phyloP scores from a whole-genome alignment of 1,284 basidiomycete species.

The Puccinia brachypodii region DNA sequence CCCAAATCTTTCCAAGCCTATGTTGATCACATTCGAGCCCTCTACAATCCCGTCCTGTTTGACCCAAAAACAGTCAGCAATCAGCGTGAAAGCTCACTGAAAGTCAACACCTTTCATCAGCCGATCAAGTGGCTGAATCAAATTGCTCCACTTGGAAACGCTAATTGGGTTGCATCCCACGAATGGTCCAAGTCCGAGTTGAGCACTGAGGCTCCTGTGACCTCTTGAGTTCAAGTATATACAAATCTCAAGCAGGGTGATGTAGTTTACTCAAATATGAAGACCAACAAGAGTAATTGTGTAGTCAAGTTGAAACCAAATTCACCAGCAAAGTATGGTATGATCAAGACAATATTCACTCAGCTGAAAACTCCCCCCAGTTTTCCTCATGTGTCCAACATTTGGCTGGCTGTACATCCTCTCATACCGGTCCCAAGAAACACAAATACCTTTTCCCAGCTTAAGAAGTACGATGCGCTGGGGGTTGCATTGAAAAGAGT shows the following conservation, averaged over 20 bases:
- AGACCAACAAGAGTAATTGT: neutral
- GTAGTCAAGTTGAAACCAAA: neutral
- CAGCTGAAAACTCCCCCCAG: neutral
- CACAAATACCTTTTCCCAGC: neutral
- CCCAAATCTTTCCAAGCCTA: neutral
- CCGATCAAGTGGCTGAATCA: neutral
- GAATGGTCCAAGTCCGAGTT: neutral
- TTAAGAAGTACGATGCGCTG: neutral
- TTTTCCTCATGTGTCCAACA: neutral
- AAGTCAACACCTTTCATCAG: neutral
- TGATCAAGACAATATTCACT: neutral
- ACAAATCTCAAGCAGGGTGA: neutral
- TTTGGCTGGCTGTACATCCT: neutral
- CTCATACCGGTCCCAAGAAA: neutral
- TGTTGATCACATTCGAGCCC: neutral
- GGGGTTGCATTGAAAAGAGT: neutral
- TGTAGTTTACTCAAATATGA: neutral
- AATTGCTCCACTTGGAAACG: neutral
- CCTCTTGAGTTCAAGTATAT: neutral
- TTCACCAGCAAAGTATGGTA: neutral
- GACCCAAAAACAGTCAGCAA: neutral
- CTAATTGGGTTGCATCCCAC: neutral
- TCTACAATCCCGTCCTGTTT: slow-evolving; percentile 5
- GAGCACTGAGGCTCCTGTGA: neutral
- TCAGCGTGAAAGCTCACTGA: neutral